Base-by-base conservation (phyloP, 2,329 filamentous ascomycete species). In the Huntiella decipiens region DNA sequence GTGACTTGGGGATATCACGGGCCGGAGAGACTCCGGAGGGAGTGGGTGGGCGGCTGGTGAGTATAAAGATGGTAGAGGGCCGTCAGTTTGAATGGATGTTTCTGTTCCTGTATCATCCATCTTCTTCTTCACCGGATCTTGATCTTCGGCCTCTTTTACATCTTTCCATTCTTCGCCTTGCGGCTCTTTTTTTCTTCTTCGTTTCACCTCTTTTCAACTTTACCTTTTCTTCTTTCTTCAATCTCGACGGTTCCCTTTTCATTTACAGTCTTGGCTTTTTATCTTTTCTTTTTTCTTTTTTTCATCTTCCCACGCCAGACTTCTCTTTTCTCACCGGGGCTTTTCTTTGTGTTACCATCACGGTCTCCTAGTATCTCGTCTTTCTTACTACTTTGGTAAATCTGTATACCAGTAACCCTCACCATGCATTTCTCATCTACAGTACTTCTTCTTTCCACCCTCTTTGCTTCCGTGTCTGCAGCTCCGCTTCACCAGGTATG, bases 361-460 rank as follows among this genome's bases (percentile, higher is more conserved):
- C 13, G 16, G 28, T 33, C 16, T 36, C 5, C 22, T 35, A 15
- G n/a, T 17, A 28, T 43, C 28, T 38, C 19, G 10, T 38, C 17
- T 17, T 37, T 32, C 32, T 47, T 35, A 38, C 36, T 42, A 44
- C 38, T 45, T 45, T 45, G 47, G 43, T 38, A 34, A 45, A 45
- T 49, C 42, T 35, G 38, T 35, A 41, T 32, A 41, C n/a, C 13
- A 13, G 4, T 17, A 38, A 19, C 42, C 12, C 16, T 33, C 38
- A 48, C 34, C 3, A 49, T 49, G 47, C 38, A 49, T 34, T 45
- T 49, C 43, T 49, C 43, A 34, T 28, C 38, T 32, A 10, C 22
- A 28, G 22, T 28, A 10, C 7, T 49, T 16, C 13, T 49, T 17
- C 19, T 43, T 31, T 49, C 47, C 10, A 22, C 47, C 17, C 47